Conservation (phyloP, 2,329 filamentous ascomycete genomes). For the Calonectria henricotiae region DNA sequence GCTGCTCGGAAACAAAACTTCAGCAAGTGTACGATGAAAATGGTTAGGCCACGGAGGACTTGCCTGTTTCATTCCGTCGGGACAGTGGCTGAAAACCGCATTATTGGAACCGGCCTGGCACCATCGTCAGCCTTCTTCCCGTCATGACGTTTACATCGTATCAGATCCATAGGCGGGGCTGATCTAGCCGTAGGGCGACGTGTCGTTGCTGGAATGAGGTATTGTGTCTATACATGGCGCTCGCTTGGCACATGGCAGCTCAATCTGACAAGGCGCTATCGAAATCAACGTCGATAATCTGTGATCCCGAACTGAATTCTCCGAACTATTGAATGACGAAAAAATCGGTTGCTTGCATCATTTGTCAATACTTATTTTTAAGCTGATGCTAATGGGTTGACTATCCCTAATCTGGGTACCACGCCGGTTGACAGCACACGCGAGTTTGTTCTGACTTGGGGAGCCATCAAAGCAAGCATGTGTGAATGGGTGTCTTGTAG, state of each 20-base stretch:
- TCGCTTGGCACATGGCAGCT: neutral
- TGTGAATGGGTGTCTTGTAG: neutral
- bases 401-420: conserved; percentile 5
- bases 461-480: neutral
- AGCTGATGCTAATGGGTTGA: conserved; percentile 1
- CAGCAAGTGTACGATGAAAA: neutral
- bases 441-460: neutral
- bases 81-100: neutral
- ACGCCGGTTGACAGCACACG: neutral
- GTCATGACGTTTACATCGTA: neutral
- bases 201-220: neutral
- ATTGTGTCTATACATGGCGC: neutral
- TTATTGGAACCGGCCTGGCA: conserved; percentile 5
- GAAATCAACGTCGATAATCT: conserved; percentile 20
- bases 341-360: neutral
- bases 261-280: conserved; percentile 10
- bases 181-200: neutral
- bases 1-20: neutral
- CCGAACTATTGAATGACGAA: conserved; percentile 24
- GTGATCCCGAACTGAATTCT: conserved; percentile 9
- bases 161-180: neutral
- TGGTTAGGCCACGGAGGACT: conserved; percentile 8
- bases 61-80: neutral
- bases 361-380: conserved; percentile 10
- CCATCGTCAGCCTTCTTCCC: neutral